phyloP scores from a whole-genome alignment of 2,329 filamentous ascomycete genomes.

The Scleromitrula shiraiana region DNA sequence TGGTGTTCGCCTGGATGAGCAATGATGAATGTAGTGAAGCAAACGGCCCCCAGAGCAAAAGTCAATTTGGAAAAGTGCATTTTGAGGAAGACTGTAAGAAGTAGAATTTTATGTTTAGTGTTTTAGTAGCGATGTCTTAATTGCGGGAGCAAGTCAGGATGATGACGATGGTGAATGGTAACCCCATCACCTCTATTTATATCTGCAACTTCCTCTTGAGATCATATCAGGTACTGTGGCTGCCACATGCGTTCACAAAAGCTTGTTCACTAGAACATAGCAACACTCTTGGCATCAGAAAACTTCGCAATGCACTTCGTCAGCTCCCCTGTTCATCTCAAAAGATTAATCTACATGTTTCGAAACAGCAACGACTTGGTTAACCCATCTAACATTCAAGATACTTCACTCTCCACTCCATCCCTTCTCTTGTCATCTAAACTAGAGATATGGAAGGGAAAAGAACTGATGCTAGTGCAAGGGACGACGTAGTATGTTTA shows the following conservation, averaged over 20 bases:
- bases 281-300: background rate
- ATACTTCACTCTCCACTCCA: too few species aligned
- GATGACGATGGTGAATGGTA: background rate
- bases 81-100: background rate
- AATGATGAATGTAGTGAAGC: background rate
- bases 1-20: conserved; percentile 10
- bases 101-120: too few species aligned
- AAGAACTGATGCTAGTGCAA: too few species aligned
- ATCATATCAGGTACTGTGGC: background rate
- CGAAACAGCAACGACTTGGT: background rate
- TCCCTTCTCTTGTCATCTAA: too few species aligned
- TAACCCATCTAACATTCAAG: too few species aligned
- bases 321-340: background rate
- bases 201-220: background rate
- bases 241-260: background rate
- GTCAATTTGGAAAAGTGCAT: conserved; percentile 4
- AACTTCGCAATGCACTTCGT: conserved; percentile 4
- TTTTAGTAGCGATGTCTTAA: background rate
- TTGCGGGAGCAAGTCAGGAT: background rate
- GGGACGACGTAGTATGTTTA: too few species aligned
- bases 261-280: background rate
- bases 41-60: background rate
- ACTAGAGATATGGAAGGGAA: too few species aligned
- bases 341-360: background rate
- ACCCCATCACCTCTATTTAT: background rate